phyloP scores from a whole-genome alignment of 768 basidiomycete species.

The Cystobasidium tubakii region DNA sequence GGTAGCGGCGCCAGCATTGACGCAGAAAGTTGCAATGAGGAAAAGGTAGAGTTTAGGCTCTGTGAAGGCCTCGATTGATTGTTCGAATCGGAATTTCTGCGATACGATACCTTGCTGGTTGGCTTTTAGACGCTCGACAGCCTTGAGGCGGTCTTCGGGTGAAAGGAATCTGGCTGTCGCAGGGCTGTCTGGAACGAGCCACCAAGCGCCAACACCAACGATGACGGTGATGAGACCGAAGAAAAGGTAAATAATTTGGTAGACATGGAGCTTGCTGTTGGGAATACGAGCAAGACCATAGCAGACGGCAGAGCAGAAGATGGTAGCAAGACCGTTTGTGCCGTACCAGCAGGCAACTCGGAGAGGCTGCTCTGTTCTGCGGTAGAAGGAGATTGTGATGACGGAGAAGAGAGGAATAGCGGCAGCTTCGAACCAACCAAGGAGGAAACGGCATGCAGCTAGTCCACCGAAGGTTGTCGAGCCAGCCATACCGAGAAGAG shows the following conservation, averaged over 20 bases:
- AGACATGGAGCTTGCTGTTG: slow-evolving; percentile 12
- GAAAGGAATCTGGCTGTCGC: slow-evolving; percentile 43
- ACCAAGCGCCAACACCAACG: slow-evolving; percentile 38
- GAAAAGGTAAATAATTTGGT: slow-evolving; percentile 44
- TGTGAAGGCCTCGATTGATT: slow-evolving; percentile 39
- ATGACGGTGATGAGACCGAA: slow-evolving; percentile 40
- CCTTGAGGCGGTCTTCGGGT: slow-evolving; percentile 43
- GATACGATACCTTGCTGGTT: slow-evolving; percentile 38
- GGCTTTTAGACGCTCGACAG: slow-evolving; percentile 44
- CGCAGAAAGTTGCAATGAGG: slow-evolving; percentile 22
- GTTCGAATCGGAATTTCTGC: slow-evolving; percentile 35
- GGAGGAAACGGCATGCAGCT: slow-evolving; percentile 48
- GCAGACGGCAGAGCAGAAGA: slow-evolving; percentile 32
- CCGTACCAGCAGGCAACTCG: slow-evolving; percentile 42
- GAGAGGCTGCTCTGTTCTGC: slow-evolving; percentile 45
- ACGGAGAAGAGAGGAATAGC: slow-evolving; percentile 51
- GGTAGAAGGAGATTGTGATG: slow-evolving; percentile 46
- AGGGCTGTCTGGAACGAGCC: slow-evolving; percentile 41
- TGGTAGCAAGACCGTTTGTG: slow-evolving; percentile 37
- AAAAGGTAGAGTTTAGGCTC: slow-evolving; percentile 43
- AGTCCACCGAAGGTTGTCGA: slow-evolving; percentile 44
- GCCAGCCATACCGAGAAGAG: slow-evolving; percentile 46
- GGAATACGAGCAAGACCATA: slow-evolving; percentile 35
- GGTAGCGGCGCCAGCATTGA: slow-evolving; percentile 44
- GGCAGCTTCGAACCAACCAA: slow-evolving; percentile 49